phyloP scores from a whole-genome alignment of 2,329 filamentous ascomycete species.

The Corynespora cassiicola region DNA sequence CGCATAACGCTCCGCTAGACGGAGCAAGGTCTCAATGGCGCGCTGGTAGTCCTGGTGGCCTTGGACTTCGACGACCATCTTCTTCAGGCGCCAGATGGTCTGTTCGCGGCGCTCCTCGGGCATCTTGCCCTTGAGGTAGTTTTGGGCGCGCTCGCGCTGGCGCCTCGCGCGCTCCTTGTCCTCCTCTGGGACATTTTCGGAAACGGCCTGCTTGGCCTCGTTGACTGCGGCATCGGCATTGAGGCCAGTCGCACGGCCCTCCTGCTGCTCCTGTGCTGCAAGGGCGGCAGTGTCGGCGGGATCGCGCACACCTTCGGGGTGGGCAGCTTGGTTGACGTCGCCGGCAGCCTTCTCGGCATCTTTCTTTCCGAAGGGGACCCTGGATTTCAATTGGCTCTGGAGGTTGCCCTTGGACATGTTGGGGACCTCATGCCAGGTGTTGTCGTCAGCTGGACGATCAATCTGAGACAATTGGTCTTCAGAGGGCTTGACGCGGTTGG shows the following conservation, averaged over 20 bases:
- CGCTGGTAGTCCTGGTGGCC: slow-evolving; percentile 91
- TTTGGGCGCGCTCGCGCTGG: slow-evolving; percentile 61
- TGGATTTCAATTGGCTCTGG: slow-evolving; percentile 70
- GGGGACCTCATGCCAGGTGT: slow-evolving; percentile 91
- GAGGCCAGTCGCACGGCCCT: slow-evolving; percentile 55
- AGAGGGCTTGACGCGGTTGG: slow-evolving; percentile 75
- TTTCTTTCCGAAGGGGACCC: slow-evolving; percentile 60
- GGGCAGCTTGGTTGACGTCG: slow-evolving; percentile 63
- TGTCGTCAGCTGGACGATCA: slow-evolving; percentile 84
- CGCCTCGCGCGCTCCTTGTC: slow-evolving; percentile 51
- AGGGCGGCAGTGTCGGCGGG: slow-evolving; percentile 61
- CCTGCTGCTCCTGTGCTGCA: slow-evolving; percentile 57
- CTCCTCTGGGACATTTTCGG: slow-evolving; percentile 71
- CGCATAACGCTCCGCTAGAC: slow-evolving; percentile 83
- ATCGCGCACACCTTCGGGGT: slow-evolving; percentile 62
- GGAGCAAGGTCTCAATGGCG: slow-evolving; percentile 86
- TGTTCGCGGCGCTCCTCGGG: slow-evolving; percentile 92
- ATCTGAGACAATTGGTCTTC: slow-evolving; percentile 79
- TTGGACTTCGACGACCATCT: slow-evolving; percentile 97
- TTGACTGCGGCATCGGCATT: slow-evolving; percentile 60
- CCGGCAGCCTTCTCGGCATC: slow-evolving; percentile 66
- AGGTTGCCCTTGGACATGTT: slow-evolving; percentile 74
- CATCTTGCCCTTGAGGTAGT: slow-evolving; percentile 86
- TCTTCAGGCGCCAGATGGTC: slow-evolving; percentile 90
- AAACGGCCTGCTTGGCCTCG: slow-evolving; percentile 63